Percentiles rank a stretch among this genome's conserved stretches.
These are phyloP conservation scores for Epichloe bromicola DNA, from an alignment of 2,329 filamentous ascomycete genomes.

Conservation along the genomic window DNA sequence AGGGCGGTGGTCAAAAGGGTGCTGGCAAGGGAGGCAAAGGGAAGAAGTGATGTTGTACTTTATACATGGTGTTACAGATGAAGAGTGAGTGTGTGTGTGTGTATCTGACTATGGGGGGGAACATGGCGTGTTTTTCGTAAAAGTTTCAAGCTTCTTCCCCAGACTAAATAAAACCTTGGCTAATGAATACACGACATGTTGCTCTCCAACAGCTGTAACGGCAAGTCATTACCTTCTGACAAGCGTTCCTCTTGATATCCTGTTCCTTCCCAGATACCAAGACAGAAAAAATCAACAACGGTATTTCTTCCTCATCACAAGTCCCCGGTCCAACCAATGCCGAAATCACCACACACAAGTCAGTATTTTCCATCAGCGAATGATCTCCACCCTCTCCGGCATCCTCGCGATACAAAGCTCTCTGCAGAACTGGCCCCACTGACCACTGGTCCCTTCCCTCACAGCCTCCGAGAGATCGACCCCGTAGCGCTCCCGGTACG, in stretches of 20 bases:
- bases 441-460: conserved; percentile 59
- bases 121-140: no score
- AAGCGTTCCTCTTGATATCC: no score
- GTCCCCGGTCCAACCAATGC: no score
- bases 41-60: neutral
- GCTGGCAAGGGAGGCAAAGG: conserved; percentile 23
- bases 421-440: conserved; percentile 66
- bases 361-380: neutral
- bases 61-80: neutral
- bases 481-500: conserved; percentile 68
- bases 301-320: no score
- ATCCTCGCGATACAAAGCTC: conserved; percentile 52
- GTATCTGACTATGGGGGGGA: neutral
- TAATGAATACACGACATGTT: no score
- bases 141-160: no score
- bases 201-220: no score
- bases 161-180: no score
- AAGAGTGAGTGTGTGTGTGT: no score
- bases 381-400: conserved; percentile 23
- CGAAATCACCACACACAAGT: neutral
- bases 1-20: conserved; percentile 20
- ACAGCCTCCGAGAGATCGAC: conserved; percentile 66
- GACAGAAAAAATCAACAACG: no score
- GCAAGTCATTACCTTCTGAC: no score
- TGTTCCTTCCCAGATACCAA: no score